Evolutionary conservation across 352 stramenopile genomes (phyloP).

Genomic region (Pythium scleroteichum): DNA sequence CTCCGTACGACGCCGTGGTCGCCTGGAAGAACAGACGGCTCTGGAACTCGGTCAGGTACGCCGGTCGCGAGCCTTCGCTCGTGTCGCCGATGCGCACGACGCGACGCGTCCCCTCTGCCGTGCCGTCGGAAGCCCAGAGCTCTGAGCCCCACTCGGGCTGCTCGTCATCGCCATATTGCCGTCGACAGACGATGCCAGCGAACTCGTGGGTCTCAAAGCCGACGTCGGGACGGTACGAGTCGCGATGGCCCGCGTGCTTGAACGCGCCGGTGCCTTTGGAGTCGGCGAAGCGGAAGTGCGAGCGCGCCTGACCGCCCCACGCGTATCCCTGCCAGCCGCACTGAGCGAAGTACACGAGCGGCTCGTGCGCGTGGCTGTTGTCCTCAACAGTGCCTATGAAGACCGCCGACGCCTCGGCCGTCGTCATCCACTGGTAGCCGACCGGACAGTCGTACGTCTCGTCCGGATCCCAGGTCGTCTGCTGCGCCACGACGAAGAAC

Average conservation of each 20-base stretch:
- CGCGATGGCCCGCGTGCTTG: constrained; percentile 79
- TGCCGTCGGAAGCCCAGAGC: constrained; percentile 88
- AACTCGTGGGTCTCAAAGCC: constrained; percentile 40
- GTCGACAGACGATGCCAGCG: constrained; percentile 28
- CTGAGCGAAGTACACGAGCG: constrained; percentile 77
- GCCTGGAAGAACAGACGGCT: constrained; percentile 73
- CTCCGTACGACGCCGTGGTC: constrained; percentile 42
- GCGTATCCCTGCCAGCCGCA: constrained; percentile 84
- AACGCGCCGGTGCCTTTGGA: constrained; percentile 75
- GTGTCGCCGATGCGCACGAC: constrained; percentile 45
- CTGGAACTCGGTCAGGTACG: constrained; percentile 42
- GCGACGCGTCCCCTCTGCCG: constrained; percentile 51
- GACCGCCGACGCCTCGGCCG: constrained; percentile 49
- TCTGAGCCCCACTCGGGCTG: constrained; percentile 34
- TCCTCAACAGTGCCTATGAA: constrained; percentile 42
- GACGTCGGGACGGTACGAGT: constrained; percentile 61
- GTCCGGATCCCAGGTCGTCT: constrained; percentile 59
- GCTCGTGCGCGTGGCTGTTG: constrained; percentile 33
- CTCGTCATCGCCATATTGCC: neutral
- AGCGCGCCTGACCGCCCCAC: constrained; percentile 61
- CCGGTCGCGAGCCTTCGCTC: constrained; percentile 28
- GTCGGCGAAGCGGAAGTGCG: constrained; percentile 87
- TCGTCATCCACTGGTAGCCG: constrained; percentile 84
- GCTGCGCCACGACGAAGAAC: constrained; percentile 69
- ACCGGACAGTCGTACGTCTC: constrained; percentile 85